These are phyloP conservation scores for Cytospora leucostoma DNA, from an alignment of 2,329 filamentous ascomycete genomes.

Conservation along the genomic window DNA sequence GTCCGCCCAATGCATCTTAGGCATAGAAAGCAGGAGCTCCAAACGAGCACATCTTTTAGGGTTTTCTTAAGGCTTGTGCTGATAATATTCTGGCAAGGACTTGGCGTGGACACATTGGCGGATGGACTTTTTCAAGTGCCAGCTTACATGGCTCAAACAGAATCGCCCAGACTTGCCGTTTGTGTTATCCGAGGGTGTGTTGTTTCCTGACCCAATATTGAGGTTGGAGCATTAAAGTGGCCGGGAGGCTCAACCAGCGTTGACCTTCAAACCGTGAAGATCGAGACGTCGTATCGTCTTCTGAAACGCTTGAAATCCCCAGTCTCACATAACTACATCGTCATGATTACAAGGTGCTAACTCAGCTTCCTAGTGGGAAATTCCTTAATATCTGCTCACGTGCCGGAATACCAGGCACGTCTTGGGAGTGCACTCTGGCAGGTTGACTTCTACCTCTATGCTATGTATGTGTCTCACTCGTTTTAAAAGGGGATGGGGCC, in stretches of 20 bases:
- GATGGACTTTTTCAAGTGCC: constrained; percentile 33
- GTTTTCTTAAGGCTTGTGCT: neutral
- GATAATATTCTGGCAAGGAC: constrained; percentile 26
- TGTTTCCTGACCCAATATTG: neutral
- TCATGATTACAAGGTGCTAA: neutral
- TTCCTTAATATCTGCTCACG: constrained; percentile 35
- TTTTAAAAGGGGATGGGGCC: neutral
- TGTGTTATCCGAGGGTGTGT: constrained; percentile 35
- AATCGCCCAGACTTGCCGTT: constrained; percentile 37
- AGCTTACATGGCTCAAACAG: constrained; percentile 36
- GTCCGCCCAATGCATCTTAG: neutral
- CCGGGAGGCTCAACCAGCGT: too few species aligned
- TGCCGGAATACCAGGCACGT: constrained; percentile 36
- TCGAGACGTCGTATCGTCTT: too few species aligned
- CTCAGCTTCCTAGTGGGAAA: constrained; percentile 34
- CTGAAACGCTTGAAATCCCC: too few species aligned
- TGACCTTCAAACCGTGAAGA: too few species aligned
- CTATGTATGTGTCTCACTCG: constrained; percentile 27
- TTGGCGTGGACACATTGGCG: constrained; percentile 14
- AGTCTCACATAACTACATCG: too few species aligned
- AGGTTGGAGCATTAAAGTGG: too few species aligned
- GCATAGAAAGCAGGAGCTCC: too few species aligned
- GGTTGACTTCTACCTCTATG: constrained; percentile 40
- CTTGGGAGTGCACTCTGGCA: constrained; percentile 42
- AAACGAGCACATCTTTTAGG: too few species aligned